These are phyloP conservation scores for Medakamo hakoo DNA, from an alignment of 139 green algal species.

Conservation along the genomic window DNA sequence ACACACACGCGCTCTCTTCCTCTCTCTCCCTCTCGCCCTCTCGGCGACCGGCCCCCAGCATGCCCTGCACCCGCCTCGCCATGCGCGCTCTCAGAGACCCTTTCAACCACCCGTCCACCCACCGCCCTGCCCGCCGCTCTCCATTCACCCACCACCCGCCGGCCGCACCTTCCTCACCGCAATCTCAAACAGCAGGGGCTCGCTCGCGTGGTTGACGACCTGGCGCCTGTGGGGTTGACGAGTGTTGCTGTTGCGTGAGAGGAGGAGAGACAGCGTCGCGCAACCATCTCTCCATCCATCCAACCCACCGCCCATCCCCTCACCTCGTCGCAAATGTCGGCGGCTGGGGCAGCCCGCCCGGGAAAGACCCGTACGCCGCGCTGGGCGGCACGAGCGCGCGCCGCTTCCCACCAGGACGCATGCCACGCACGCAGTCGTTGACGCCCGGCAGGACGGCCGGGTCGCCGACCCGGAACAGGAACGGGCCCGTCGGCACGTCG, in stretches of 20 bases:
- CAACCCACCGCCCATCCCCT: too few relatives aligned
- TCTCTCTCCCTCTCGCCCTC: too few relatives aligned
- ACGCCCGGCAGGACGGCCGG: conserved; percentile 15
- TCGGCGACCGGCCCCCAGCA: too few relatives aligned
- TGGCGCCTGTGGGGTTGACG: conserved; percentile 58
- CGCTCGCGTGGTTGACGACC: conserved; percentile 48
- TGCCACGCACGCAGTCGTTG: conserved; percentile 28
- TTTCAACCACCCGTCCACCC: too few relatives aligned
- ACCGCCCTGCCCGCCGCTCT: too few relatives aligned
- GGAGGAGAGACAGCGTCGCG: too few relatives aligned
- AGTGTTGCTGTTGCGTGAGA: conserved; percentile 26
- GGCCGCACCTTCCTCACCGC: not conserved
- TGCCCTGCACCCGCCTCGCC: too few relatives aligned
- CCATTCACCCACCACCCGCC: not conserved
- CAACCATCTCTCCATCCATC: too few relatives aligned
- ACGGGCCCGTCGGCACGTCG: conserved; percentile 45
- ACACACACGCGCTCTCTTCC: too few relatives aligned
- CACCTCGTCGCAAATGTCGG: not conserved
- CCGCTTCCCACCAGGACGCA: conserved; percentile 40
- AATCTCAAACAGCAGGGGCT: conserved; percentile 72
- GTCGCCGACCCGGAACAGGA: conserved; percentile 26
- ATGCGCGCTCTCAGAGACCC: too few relatives aligned
- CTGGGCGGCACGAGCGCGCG: conserved; percentile 41
- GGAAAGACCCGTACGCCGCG: conserved; percentile 27
- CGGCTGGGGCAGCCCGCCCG: not conserved